Percentiles rank a stretch among this genome's conserved stretches.
Conservation (phyloP, 2,329 filamentous ascomycete genomes). For the Biscogniauxia marginata region DNA sequence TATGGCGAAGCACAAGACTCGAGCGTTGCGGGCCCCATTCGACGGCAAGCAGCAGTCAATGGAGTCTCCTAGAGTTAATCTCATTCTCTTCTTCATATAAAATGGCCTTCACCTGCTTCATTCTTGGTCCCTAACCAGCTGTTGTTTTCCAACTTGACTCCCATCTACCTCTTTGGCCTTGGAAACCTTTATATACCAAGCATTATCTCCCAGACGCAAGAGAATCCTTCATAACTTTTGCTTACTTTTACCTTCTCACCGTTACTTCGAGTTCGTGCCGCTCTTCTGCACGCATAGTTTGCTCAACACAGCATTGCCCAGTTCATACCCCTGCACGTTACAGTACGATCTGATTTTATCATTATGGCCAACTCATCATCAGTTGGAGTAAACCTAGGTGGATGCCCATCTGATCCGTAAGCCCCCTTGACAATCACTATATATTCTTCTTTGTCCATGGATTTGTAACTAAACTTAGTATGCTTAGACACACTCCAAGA, state of each 20-base stretch:
- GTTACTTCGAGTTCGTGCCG: slow-evolving; percentile 1
- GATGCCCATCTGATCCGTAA: slow-evolving; percentile 14
- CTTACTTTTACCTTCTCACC: background rate
- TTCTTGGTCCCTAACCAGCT: background rate
- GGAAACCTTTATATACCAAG: background rate
- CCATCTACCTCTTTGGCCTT: background rate
- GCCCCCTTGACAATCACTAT: slow-evolving; percentile 1
- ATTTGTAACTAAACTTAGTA: background rate
- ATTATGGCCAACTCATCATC: slow-evolving; percentile 9
- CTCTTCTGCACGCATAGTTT: slow-evolving; percentile 3
- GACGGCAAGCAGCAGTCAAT: background rate
- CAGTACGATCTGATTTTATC: background rate
- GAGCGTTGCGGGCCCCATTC: background rate
- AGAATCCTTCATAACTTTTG: background rate
- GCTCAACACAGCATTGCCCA: background rate
- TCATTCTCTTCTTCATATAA: background rate
- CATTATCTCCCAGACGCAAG: background rate
- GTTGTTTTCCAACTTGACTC: background rate
- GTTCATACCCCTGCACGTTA: background rate
- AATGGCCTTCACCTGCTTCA: background rate
- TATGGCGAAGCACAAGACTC: background rate
- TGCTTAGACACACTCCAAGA: slow-evolving; percentile 12
- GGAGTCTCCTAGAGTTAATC: background rate
- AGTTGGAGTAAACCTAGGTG: slow-evolving; percentile 7
- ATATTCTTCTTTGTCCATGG: background rate